Percentiles rank a stretch among this genome's conserved stretches.
Evolutionary conservation across 176 grass and related monocot species (phyloP).

Genomic region (Echinochloa phyllopogon): DNA sequence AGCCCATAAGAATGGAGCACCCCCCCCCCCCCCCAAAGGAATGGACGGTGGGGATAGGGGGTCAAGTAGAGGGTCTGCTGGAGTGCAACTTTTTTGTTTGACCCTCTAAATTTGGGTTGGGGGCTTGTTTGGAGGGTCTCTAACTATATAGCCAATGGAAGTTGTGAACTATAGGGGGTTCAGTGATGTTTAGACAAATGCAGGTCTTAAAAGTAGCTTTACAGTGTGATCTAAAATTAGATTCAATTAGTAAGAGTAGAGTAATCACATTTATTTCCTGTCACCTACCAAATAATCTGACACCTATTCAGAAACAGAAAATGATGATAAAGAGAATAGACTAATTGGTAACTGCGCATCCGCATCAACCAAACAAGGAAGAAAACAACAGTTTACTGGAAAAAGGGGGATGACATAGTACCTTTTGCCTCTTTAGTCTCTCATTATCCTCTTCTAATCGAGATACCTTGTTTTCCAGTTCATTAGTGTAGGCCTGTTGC

Average conservation of each 20-base stretch:
- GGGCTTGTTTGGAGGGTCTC: too few species aligned
- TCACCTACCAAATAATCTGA: conserved; percentile 19
- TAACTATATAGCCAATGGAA: conserved; percentile 17
- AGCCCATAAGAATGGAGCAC: too few species aligned
- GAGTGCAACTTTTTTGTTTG: too few species aligned
- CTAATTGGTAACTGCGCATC: background rate
- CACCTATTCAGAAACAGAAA: conserved; percentile 13
- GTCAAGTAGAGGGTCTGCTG: too few species aligned
- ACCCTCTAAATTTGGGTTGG: too few species aligned
- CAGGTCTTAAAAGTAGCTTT: conserved; percentile 24
- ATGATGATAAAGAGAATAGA: background rate
- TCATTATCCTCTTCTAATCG: conserved; percentile 90
- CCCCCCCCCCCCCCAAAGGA: too few species aligned
- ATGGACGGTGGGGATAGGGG: too few species aligned
- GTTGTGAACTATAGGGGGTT: background rate
- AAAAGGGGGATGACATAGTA: conserved; percentile 31
- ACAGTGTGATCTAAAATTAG: background rate
- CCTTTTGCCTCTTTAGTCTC: conserved; percentile 87
- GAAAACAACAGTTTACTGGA: background rate
- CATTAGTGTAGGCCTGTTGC: conserved; percentile 94
- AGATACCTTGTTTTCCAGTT: conserved; percentile 97
- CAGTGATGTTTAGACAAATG: conserved; percentile 10
- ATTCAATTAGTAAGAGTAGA: background rate
- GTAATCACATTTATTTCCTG: conserved; percentile 22
- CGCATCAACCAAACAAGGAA: conserved; percentile 10